phyloP scores from a whole-genome alignment of 2,329 filamentous ascomycete species.

The Alternaria tenuissima region DNA sequence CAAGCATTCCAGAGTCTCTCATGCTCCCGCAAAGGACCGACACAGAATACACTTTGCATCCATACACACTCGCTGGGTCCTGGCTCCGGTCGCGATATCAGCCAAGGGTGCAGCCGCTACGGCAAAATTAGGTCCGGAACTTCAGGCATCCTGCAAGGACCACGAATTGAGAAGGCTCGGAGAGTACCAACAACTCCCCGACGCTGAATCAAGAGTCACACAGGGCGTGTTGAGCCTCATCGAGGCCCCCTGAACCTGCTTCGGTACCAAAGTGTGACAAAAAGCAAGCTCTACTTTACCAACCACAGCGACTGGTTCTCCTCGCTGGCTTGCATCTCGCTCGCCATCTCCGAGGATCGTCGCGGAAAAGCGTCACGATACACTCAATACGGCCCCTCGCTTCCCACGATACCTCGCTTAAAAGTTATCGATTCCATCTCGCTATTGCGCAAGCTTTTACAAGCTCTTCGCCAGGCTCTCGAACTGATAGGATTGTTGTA shows the following conservation, averaged over 20 bases:
- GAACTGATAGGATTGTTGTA: neutral
- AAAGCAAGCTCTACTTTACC: constrained; percentile 3
- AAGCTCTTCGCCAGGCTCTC: neutral
- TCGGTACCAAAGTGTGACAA: constrained; percentile 14
- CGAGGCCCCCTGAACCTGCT: constrained; percentile 9
- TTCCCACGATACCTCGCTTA: neutral
- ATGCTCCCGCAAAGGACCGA: constrained; percentile 6
- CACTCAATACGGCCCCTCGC: neutral
- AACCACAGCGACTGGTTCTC: constrained; percentile 6
- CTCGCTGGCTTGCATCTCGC: constrained; percentile 1
- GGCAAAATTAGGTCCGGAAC: constrained; percentile 8
- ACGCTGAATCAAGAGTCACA: constrained; percentile 11
- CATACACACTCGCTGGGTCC: constrained; percentile 2
- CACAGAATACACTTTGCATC: neutral
- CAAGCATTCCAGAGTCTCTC: neutral
- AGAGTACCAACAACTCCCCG: constrained; percentile 22
- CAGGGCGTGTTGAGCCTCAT: constrained; percentile 21
- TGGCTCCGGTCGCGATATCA: constrained; percentile 8
- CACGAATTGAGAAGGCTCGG: constrained; percentile 18
- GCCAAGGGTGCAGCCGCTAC: constrained; percentile 12
- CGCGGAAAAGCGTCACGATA: constrained; percentile 6
- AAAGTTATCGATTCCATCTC: neutral
- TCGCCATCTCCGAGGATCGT: constrained; percentile 5
- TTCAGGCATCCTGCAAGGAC: constrained; percentile 9
- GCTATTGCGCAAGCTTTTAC: neutral